These are phyloP conservation scores for Craspedostauros australis DNA, from an alignment of 108 stramenopile genomes.

Conservation along the genomic window DNA sequence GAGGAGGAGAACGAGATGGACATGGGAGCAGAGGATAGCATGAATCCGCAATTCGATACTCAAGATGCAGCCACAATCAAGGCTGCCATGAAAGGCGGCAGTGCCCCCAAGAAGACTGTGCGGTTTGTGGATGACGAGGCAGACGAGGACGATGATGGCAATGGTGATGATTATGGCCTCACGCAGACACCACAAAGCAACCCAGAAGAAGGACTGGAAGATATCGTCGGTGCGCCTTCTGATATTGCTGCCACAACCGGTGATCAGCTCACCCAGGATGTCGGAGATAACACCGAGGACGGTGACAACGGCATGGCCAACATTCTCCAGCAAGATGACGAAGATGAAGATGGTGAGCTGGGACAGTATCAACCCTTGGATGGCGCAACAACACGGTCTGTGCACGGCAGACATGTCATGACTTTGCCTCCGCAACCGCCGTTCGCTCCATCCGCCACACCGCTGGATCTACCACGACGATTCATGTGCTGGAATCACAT, in stretches of 20 bases:
- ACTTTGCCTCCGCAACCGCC: constrained; percentile 54
- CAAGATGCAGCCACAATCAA: constrained; percentile 44
- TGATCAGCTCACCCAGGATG: neutral
- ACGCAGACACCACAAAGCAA: constrained; percentile 6
- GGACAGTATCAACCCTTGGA: too few relatives aligned
- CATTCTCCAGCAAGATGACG: constrained; percentile 1
- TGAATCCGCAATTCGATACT: neutral
- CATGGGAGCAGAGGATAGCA: neutral
- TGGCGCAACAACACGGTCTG: too few relatives aligned
- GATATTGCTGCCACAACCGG: neutral
- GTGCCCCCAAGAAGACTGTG: constrained; percentile 11
- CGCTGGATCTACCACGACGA: constrained; percentile 55
- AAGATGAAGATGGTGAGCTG: too few relatives aligned
- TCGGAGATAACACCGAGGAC: neutral
- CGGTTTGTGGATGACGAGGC: constrained; percentile 52
- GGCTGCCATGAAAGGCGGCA: too few relatives aligned
- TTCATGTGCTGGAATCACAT: constrained; percentile 86
- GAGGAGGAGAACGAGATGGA: neutral
- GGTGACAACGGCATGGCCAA: neutral
- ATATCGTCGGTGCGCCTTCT: constrained; percentile 4
- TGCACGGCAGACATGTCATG: too few relatives aligned
- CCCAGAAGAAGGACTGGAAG: constrained; percentile 13
- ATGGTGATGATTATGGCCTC: constrained; percentile 23
- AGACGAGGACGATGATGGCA: constrained; percentile 31
- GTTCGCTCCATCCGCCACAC: constrained; percentile 74